phyloP scores from a whole-genome alignment of 2,329 filamentous ascomycete species.

The Coniella vitis region DNA sequence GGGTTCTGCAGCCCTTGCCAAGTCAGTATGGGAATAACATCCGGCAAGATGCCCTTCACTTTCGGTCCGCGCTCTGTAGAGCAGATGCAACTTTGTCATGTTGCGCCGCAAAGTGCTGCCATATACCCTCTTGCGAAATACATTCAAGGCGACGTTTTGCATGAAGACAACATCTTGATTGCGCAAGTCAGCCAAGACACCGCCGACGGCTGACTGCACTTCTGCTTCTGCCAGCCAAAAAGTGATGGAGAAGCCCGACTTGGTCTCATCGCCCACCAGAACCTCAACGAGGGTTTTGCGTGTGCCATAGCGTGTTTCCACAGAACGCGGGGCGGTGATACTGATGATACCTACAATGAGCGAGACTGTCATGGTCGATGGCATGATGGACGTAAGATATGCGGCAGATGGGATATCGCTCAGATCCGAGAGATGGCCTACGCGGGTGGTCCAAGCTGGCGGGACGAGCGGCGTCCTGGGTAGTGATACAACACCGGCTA shows the following conservation, averaged over 20 bases:
- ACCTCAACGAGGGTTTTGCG: slow-evolving; percentile 66
- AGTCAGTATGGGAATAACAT: slow-evolving; percentile 46
- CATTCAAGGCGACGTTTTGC: slow-evolving; percentile 69
- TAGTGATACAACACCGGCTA: slow-evolving; percentile 19
- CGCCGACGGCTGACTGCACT: slow-evolving; percentile 24
- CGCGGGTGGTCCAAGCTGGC: slow-evolving; percentile 18
- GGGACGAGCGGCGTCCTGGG: slow-evolving; percentile 18
- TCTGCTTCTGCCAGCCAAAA: slow-evolving; percentile 62
- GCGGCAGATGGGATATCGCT: slow-evolving; percentile 61
- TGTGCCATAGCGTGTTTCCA: slow-evolving; percentile 59
- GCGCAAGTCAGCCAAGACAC: slow-evolving; percentile 42
- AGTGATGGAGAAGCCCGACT: slow-evolving; percentile 70
- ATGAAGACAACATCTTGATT: slow-evolving; percentile 73
- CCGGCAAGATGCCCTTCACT: slow-evolving; percentile 47
- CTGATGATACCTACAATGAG: slow-evolving; percentile 75
- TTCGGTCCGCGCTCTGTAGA: slow-evolving; percentile 47
- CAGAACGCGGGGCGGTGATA: slow-evolving; percentile 57
- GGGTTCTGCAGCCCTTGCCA: slow-evolving; percentile 29
- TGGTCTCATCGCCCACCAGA: slow-evolving; percentile 79
- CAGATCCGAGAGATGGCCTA: slow-evolving; percentile 53
- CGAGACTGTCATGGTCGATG: slow-evolving; percentile 77
- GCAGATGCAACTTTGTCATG: slow-evolving; percentile 61
- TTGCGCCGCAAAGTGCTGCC: slow-evolving; percentile 72
- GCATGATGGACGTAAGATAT: slow-evolving; percentile 60
- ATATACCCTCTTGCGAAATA: slow-evolving; percentile 71